Evolutionary conservation across 495 filamentous ascomycete species (phyloP).

Genomic region (Echria macrotheca): DNA sequence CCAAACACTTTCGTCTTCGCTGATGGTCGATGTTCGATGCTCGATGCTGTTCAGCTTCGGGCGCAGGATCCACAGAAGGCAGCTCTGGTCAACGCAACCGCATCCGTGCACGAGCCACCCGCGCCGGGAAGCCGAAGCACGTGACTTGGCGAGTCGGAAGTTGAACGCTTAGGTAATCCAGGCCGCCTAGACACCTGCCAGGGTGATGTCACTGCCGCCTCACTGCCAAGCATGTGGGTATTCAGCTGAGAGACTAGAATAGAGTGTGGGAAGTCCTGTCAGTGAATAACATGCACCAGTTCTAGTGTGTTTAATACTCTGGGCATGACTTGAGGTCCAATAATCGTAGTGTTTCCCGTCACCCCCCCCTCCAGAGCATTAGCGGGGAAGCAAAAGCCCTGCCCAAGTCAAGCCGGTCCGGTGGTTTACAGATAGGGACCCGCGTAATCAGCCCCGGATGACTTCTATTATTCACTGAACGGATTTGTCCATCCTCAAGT

Average conservation of each 20-base stretch:
- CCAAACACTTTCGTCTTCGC: conserved; percentile 3
- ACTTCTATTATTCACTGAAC: no score
- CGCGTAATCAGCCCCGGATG: no score
- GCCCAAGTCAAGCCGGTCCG: no score
- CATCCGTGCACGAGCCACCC: conserved; percentile 5
- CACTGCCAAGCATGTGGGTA: background rate
- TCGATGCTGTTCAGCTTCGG: background rate
- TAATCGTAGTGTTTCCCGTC: no score
- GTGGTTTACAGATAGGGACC: no score
- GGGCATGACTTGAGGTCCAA: no score
- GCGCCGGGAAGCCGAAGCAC: conserved; percentile 12
- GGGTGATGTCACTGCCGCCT: conserved; percentile 6
- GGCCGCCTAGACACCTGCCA: background rate
- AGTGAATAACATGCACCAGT: no score
- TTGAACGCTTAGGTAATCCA: background rate
- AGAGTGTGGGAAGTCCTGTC: background rate
- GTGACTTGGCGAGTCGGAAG: background rate
- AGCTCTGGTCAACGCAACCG: conserved; percentile 33
- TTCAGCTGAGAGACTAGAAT: background rate
- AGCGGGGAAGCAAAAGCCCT: no score
- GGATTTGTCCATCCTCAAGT: no score
- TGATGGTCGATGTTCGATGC: conserved; percentile 5
- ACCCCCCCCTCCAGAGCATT: no score
- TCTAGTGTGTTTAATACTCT: no score
- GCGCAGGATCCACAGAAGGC: conserved; percentile 18